Evolutionary conservation across 2,329 filamentous ascomycete species (phyloP).

Genomic region (Daldinia sp.): DNA sequence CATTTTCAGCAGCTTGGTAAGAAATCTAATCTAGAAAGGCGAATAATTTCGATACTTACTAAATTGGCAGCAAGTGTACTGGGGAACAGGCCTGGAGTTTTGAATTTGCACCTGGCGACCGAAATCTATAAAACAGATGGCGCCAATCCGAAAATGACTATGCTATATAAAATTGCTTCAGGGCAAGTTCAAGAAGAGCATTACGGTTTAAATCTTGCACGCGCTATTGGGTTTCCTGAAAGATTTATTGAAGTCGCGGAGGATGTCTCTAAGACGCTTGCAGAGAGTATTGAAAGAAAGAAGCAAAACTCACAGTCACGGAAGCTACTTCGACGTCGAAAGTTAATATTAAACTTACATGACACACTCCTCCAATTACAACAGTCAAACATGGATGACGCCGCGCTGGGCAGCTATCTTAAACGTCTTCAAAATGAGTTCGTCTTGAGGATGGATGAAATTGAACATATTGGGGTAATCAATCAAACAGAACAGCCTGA

Average conservation of each 20-base stretch:
- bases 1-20: slow-evolving; percentile 82
- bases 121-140: slow-evolving; percentile 63
- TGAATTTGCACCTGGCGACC: slow-evolving; percentile 83
- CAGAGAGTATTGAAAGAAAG: slow-evolving; percentile 63
- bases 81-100: slow-evolving; percentile 76
- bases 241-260: slow-evolving; percentile 74
- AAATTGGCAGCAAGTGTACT: slow-evolving; percentile 69
- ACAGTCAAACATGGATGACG: slow-evolving; percentile 70
- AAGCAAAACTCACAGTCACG: slow-evolving; percentile 66
- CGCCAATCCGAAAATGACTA: slow-evolving; percentile 71
- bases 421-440: slow-evolving; percentile 78
- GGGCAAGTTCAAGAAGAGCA: slow-evolving; percentile 75
- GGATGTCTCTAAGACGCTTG: slow-evolving; percentile 68
- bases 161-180: slow-evolving; percentile 84
- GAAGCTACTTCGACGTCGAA: slow-evolving; percentile 70
- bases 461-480: slow-evolving; percentile 53
- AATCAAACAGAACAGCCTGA: background rate
- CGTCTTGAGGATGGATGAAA: slow-evolving; percentile 71
- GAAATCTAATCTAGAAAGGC: slow-evolving; percentile 15
- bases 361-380: slow-evolving; percentile 76
- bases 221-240: slow-evolving; percentile 75
- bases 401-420: slow-evolving; percentile 70
- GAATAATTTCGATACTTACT: slow-evolving; percentile 14
- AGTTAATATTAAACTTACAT: slow-evolving; percentile 75
- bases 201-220: slow-evolving; percentile 86